phyloP scores from a whole-genome alignment of 192 early-diverging fungal genomes.

The Coemansia sp. region DNA sequence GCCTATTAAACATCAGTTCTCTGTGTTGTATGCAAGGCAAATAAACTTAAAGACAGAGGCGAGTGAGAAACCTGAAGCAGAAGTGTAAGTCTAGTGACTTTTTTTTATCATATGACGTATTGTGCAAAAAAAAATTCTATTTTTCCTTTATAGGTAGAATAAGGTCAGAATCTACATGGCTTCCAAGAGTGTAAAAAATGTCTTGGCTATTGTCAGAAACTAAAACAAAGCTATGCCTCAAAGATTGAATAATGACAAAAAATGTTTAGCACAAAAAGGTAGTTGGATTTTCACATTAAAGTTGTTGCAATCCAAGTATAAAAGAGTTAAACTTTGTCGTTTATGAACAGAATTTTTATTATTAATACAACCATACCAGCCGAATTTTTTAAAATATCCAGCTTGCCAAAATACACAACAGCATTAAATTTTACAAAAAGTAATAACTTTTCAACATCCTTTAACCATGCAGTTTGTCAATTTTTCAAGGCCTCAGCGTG shows the following conservation, averaged over 20 bases:
- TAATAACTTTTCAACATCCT: neutral
- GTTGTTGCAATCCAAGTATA: neutral
- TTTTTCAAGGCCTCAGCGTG: constrained; percentile 12
- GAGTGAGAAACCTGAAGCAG: constrained; percentile 10
- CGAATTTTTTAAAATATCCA: neutral
- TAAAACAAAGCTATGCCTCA: neutral
- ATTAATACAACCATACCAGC: neutral
- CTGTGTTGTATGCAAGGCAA: neutral
- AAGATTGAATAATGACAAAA: neutral
- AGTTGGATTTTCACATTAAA: neutral
- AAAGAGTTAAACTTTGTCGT: neutral
- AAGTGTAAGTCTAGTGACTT: neutral
- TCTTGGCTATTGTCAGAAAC: neutral
- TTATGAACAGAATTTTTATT: neutral
- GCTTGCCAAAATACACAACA: neutral
- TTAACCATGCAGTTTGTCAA: constrained; percentile 7
- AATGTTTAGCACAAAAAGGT: neutral
- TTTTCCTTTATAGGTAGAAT: neutral
- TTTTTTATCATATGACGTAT: neutral
- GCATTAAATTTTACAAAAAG: neutral
- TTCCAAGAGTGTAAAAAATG: neutral
- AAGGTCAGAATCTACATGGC: neutral
- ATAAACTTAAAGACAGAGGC: neutral
- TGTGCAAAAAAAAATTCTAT: neutral
- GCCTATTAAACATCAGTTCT: neutral